These are phyloP conservation scores for Trichoderma sp. DNA, from an alignment of 2,329 filamentous ascomycete genomes.

Conservation along the genomic window DNA sequence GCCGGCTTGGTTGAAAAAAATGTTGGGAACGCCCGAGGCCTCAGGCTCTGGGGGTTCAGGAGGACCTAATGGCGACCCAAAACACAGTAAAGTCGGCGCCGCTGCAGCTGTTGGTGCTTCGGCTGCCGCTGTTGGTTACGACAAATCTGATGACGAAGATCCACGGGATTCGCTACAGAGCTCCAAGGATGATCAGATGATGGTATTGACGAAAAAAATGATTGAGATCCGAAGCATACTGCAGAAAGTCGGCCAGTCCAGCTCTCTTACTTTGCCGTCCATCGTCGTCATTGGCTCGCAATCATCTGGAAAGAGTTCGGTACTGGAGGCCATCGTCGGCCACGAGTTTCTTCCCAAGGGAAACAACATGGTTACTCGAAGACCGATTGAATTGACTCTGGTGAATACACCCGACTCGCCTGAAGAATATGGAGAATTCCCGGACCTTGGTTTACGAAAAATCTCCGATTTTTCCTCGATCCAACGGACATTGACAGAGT, in stretches of 20 bases:
- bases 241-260: conserved; percentile 88
- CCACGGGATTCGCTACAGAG: conserved; percentile 61
- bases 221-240: conserved; percentile 95
- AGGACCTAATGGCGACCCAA: conserved; percentile 56
- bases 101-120: conserved; percentile 70
- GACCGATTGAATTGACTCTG: conserved; percentile 93
- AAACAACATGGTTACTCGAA: conserved; percentile 96
- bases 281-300: conserved; percentile 99
- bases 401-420: conserved; percentile 89
- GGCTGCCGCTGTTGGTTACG: conserved; percentile 77
- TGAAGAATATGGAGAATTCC: conserved; percentile 94
- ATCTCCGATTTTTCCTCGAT: conserved; percentile 91
- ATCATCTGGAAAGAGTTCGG: conserved; percentile 97
- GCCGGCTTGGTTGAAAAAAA: conserved; percentile 76
- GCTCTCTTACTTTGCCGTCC: conserved; percentile 82
- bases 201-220: conserved; percentile 99
- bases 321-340: conserved; percentile 93
- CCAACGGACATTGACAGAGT: conserved; percentile 89
- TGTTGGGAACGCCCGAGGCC: conserved; percentile 65
- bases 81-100: conserved; percentile 60
- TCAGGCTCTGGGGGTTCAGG: conserved; percentile 54
- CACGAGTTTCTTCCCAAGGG: conserved; percentile 98
- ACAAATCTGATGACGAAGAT: conserved; percentile 67
- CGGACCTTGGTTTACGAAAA: conserved; percentile 83
- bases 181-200: conserved; percentile 96